phyloP scores from a whole-genome alignment of 176 grass and related monocot species.

The Eremochloa ophiuroides region DNA sequence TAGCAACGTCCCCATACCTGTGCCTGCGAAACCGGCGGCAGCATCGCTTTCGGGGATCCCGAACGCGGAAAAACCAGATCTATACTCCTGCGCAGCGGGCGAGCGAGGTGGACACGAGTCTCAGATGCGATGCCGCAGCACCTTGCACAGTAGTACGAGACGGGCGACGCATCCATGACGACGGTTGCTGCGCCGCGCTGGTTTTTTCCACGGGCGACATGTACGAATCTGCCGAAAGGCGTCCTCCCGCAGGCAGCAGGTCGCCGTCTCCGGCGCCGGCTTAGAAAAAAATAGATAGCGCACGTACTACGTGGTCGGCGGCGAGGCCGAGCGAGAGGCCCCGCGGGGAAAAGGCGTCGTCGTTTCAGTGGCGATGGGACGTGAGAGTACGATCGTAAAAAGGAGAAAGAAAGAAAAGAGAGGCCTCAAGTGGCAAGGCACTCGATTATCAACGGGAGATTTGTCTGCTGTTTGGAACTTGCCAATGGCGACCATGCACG shows the following conservation, averaged over 20 bases:
- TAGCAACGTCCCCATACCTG: background rate
- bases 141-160: background rate
- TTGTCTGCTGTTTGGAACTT: background rate
- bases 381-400: background rate
- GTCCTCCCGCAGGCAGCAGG: background rate
- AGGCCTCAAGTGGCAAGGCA: background rate
- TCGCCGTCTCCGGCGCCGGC: slow-evolving; percentile 5
- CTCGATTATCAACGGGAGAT: background rate
- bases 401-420: background rate
- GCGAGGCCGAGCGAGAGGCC: background rate
- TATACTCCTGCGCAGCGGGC: too few species aligned
- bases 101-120: background rate
- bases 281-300: background rate
- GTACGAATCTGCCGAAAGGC: slow-evolving; percentile 17
- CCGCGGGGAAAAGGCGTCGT: background rate
- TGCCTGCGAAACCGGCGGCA: slow-evolving; percentile 4
- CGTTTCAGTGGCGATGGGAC: slow-evolving; percentile 23
- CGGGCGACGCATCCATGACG: background rate
- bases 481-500: too few species aligned
- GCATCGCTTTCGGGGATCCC: background rate
- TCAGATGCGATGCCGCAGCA: background rate
- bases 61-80: background rate
- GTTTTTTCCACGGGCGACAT: background rate
- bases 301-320: background rate
- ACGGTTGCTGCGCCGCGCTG: background rate